Conservation (phyloP, 345 rosid genomes). For the Citropsis articulata region DNA sequence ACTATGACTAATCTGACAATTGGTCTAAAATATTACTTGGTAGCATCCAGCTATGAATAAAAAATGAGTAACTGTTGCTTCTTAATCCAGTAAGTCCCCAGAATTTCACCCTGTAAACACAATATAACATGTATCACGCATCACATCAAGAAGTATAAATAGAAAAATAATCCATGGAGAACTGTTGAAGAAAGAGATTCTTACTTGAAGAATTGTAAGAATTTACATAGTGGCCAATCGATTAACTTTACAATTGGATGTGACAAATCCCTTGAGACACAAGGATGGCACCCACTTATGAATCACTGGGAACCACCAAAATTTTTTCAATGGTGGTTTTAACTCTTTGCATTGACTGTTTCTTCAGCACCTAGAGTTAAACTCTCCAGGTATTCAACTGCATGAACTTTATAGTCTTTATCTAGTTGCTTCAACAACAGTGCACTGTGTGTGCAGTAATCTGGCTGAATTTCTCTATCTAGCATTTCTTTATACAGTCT, state of each 20-base stretch:
- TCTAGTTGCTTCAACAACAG: slow-evolving; percentile 58
- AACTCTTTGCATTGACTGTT: slow-evolving; percentile 14
- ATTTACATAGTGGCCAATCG: not conserved
- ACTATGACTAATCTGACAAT: not conserved
- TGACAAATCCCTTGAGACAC: not conserved
- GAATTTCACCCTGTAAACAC: slow-evolving; percentile 12
- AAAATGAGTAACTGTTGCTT: not conserved
- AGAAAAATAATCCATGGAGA: not conserved
- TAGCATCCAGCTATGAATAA: not conserved
- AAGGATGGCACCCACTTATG: not conserved
- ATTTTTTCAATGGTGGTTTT: slow-evolving; percentile 5
- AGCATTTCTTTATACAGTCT: slow-evolving; percentile 71
- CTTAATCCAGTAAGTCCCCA: not conserved
- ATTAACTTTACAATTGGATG: slow-evolving; percentile 9
- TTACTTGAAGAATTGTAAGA: slow-evolving; percentile 14
- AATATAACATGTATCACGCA: not conserved
- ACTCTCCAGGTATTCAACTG: slow-evolving; percentile 41
- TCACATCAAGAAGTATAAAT: not conserved
- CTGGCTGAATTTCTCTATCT: slow-evolving; percentile 55
- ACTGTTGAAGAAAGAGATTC: not conserved
- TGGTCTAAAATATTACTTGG: not conserved
- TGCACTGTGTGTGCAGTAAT: slow-evolving; percentile 49
- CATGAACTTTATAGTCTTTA: slow-evolving; percentile 43
- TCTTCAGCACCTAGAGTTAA: slow-evolving; percentile 29
- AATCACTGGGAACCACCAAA: not conserved